Percentiles rank a stretch among this genome's conserved stretches.
These are phyloP conservation scores for Pharnaceum exiguum DNA, from an alignment of 148 eudicot species.

Conservation along the genomic window DNA sequence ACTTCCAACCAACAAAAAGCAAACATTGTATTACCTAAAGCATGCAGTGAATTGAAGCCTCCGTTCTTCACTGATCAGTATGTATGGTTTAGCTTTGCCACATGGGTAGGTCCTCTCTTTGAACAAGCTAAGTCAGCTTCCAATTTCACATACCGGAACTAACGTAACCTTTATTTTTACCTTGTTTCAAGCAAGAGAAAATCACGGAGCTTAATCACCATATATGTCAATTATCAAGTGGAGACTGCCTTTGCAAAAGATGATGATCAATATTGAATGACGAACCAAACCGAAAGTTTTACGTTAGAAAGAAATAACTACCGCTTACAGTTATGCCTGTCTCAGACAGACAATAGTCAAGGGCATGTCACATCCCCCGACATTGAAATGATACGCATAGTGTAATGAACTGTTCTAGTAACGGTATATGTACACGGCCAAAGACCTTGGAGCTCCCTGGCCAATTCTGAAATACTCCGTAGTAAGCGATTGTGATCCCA, in stretches of 20 bases:
- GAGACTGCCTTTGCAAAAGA: too few species aligned
- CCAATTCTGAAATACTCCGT: too few species aligned
- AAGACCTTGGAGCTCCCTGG: too few species aligned
- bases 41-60: too few species aligned
- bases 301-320: neutral
- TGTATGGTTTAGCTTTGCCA: neutral
- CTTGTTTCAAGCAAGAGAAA: neutral
- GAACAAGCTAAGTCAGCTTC: conserved; percentile 13
- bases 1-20: too few species aligned
- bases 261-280: neutral
- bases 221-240: too few species aligned
- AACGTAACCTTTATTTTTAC: neutral
- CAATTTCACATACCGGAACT: neutral
- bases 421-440: too few species aligned
- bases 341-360: neutral
- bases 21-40: too few species aligned
- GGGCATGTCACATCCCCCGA: neutral
- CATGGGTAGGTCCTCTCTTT: conserved; percentile 6
- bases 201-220: conserved; percentile 15
- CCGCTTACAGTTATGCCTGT: neutral
- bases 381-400: too few species aligned
- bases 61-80: too few species aligned
- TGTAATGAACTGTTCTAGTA: too few species aligned
- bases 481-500: too few species aligned
- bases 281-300: neutral